Evolutionary conservation across 2,329 filamentous ascomycete genomes (phyloP).

Genomic region (Didymella lethalis): DNA sequence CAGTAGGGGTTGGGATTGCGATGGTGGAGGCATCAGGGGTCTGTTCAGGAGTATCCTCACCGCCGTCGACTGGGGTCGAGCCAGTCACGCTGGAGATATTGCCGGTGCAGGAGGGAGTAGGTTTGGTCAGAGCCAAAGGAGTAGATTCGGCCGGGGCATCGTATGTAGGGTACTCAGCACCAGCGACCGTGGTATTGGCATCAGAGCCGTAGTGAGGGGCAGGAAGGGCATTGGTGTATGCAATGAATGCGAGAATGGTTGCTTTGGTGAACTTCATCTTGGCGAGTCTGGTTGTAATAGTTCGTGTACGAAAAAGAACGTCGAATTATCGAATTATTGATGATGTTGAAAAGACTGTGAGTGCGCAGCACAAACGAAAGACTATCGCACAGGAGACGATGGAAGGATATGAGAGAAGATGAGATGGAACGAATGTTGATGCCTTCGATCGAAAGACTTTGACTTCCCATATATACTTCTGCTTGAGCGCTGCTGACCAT

Average conservation of each 20-base stretch:
- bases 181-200: neutral
- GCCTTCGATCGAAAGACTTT: neutral
- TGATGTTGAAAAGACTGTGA: constrained; percentile 14
- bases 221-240: constrained; percentile 15
- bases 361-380: constrained; percentile 22
- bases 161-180: neutral
- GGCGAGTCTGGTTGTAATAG: neutral
- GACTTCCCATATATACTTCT: constrained; percentile 3
- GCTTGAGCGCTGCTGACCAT: neutral
- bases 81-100: neutral
- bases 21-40: neutral
- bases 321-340: neutral
- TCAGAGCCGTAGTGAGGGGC: constrained; percentile 12
- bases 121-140: constrained; percentile 18
- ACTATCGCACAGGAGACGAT: neutral
- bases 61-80: neutral
- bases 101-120: neutral
- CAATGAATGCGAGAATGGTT: constrained; percentile 15
- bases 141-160: neutral
- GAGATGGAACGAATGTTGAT: constrained; percentile 8
- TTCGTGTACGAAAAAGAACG: constrained; percentile 1
- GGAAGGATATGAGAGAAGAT: constrained; percentile 1
- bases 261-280: constrained; percentile 19
- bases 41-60: neutral
- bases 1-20: neutral